Evolutionary conservation across 2,329 filamentous ascomycete genomes (phyloP).

Genomic region (Annulohypoxylon truncatum): DNA sequence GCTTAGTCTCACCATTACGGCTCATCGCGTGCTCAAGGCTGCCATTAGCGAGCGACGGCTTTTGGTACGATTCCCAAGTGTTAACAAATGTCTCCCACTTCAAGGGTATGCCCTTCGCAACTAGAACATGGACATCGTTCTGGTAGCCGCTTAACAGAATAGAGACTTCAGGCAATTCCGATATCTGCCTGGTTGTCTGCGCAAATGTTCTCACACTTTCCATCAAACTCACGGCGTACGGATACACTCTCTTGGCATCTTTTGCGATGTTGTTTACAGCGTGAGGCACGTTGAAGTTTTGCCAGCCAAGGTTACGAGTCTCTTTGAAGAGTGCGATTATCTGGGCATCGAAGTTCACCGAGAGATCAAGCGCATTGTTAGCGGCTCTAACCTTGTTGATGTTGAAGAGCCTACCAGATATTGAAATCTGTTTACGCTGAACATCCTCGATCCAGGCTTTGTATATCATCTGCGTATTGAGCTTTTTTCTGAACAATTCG

Average conservation of each 20-base stretch:
- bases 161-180: conserved; percentile 86
- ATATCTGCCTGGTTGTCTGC: conserved; percentile 86
- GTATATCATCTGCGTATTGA: conserved; percentile 93
- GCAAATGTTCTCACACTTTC: conserved; percentile 95
- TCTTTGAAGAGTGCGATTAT: conserved; percentile 99
- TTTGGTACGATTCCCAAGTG: conserved; percentile 90
- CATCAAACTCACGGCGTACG: conserved; percentile 97
- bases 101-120: conserved; percentile 87
- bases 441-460: conserved; percentile 96
- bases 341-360: conserved; percentile 96
- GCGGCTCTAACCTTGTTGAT: conserved; percentile 90
- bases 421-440: conserved; percentile 86
- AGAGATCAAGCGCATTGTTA: conserved; percentile 87
- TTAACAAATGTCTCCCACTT: conserved; percentile 99
- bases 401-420: conserved; percentile 90
- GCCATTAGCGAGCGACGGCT: conserved; percentile 67
- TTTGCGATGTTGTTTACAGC: conserved; percentile 95
- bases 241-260: conserved; percentile 98
- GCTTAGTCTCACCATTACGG: conserved; percentile 81
- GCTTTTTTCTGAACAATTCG: conserved; percentile 93
- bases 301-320: conserved; percentile 94
- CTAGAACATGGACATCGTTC: conserved; percentile 86
- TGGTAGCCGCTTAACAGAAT: conserved; percentile 90
- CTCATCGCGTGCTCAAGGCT: conserved; percentile 67
- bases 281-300: conserved; percentile 94